Percentiles rank a stretch among this genome's conserved stretches.
phyloP scores from a whole-genome alignment of 495 filamentous ascomycete genomes.

The Letharia lupina region DNA sequence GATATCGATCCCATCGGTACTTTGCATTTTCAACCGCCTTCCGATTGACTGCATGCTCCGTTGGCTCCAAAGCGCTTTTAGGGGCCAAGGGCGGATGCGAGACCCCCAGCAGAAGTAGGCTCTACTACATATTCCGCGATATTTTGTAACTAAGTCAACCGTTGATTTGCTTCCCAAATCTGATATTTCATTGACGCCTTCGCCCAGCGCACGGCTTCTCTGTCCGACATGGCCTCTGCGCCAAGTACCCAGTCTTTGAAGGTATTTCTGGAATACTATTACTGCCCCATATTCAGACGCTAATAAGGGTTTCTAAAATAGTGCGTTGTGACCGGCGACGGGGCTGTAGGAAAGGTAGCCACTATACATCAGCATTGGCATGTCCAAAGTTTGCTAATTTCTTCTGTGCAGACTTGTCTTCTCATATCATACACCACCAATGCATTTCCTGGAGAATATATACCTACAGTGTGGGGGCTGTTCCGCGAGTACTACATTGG shows the following conservation, averaged over 20 bases:
- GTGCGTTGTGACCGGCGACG: conserved; percentile 98
- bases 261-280: conserved; percentile 36
- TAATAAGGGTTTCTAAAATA: conserved; percentile 34
- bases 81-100: not conserved
- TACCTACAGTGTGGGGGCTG: conserved; percentile 86
- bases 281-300: conserved; percentile 17
- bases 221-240: conserved; percentile 49
- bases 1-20: not conserved
- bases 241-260: conserved; percentile 67
- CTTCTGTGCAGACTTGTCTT: conserved; percentile 72
- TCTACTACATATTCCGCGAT: not conserved
- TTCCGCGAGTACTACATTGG: conserved; percentile 9
- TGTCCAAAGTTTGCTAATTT: conserved; percentile 15
- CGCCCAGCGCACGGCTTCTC: not conserved
- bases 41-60: not conserved
- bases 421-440: conserved; percentile 99
- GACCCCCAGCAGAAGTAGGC: not conserved
- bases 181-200: not conserved
- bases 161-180: not conserved
- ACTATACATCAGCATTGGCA: conserved; percentile 4
- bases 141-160: not conserved
- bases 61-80: not conserved
- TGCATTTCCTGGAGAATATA: conserved; percentile 98
- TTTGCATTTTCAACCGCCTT: not conserved
- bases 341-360: conserved; percentile 90